Conservation (phyloP, 1,284 basidiomycete genomes). For the Testicularia cyperi region DNA sequence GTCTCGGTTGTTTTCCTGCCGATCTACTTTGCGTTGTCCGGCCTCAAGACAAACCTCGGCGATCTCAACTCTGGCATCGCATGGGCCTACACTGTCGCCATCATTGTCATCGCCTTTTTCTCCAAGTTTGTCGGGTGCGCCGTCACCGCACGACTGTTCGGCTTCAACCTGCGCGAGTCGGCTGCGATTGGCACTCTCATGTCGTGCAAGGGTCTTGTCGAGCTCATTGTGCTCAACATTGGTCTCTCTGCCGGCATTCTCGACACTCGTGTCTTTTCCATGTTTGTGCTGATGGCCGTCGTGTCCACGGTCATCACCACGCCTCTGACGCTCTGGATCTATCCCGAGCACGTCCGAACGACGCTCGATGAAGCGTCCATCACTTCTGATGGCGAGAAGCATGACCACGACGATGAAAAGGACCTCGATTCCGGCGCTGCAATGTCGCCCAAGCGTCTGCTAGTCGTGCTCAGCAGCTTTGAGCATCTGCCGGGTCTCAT, state of each 20-base stretch:
- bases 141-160: conserved; percentile 67
- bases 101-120: conserved; percentile 76
- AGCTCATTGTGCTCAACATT: conserved; percentile 86
- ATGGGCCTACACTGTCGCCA: conserved; percentile 83
- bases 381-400: conserved; percentile 19
- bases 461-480: conserved; percentile 85
- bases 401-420: conserved; percentile 20
- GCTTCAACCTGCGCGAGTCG: conserved; percentile 76
- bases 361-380: conserved; percentile 22
- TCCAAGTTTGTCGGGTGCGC: conserved; percentile 69
- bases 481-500: conserved; percentile 73
- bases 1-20: conserved; percentile 70
- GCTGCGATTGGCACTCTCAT: conserved; percentile 85
- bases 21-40: conserved; percentile 80
- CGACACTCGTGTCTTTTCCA: conserved; percentile 68
- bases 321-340: conserved; percentile 75
- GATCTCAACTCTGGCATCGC: conserved; percentile 62
- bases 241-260: conserved; percentile 79
- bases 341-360: conserved; percentile 65
- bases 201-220: conserved; percentile 81
- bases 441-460: conserved; percentile 64
- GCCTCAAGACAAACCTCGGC: conserved; percentile 80
- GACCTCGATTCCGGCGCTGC: conserved; percentile 11
- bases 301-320: conserved; percentile 85
- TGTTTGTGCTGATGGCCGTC: conserved; percentile 89